phyloP scores from a whole-genome alignment of 1,284 basidiomycete genomes.

The Trichosporon inkin region DNA sequence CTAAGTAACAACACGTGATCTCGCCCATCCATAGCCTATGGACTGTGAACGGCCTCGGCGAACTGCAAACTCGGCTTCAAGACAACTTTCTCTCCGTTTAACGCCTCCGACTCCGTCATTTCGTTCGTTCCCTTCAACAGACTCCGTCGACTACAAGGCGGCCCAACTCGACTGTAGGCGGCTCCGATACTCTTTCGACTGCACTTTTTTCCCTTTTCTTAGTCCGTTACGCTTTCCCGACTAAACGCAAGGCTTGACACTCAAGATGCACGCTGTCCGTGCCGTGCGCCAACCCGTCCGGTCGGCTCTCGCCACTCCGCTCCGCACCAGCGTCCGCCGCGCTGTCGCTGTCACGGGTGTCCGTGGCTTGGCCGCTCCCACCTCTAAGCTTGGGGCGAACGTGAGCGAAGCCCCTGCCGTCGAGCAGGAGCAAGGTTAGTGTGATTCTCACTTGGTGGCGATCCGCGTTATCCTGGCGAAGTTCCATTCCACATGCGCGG shows the following conservation, averaged over 20 bases:
- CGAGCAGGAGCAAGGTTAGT: conserved; percentile 3
- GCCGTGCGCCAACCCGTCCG: conserved; percentile 1
- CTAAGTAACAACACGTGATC: too few species aligned
- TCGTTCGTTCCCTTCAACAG: neutral
- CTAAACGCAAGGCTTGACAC: neutral
- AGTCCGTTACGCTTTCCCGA: neutral
- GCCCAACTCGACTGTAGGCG: neutral
- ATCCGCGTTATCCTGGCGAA: neutral
- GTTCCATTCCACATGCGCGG: neutral
- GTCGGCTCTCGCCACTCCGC: conserved; percentile 9
- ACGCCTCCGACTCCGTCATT: neutral
- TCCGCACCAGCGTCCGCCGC: neutral
- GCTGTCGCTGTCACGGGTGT: neutral
- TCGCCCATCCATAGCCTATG: too few species aligned
- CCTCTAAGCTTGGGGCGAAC: conserved; percentile 1
- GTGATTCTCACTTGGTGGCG: neutral
- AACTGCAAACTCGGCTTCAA: neutral
- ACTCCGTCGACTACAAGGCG: neutral
- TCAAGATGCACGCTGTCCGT: conserved; percentile 2
- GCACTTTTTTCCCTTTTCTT: neutral
- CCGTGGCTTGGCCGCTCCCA: neutral
- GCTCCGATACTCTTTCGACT: neutral
- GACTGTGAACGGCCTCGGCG: neutral
- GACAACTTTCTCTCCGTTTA: conserved; percentile 6
- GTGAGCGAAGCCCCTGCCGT: neutral